Evolutionary conservation across 108 stramenopile species (phyloP).

Genomic region (Skeletonema potamos): DNA sequence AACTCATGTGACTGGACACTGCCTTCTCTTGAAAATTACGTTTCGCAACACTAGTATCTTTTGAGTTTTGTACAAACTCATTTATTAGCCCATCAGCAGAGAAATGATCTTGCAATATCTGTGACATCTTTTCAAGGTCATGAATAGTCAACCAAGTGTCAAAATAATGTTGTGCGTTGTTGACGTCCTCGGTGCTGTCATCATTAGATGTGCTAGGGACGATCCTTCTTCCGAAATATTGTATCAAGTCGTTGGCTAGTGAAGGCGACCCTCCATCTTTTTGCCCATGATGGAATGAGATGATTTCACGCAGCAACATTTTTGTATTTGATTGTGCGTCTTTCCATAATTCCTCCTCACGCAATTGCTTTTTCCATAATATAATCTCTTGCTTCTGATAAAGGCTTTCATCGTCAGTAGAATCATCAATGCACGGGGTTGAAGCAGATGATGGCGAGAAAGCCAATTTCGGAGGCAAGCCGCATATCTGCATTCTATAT

Average conservation of each 20-base stretch:
- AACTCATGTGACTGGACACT: not conserved
- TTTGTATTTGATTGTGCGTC: not conserved
- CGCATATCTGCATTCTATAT: not conserved
- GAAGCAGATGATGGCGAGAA: conserved; percentile 1
- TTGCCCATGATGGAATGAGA: not conserved
- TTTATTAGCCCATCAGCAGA: not conserved
- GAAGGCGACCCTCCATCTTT: not conserved
- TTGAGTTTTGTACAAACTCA: not conserved
- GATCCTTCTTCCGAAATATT: not conserved
- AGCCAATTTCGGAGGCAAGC: conserved; percentile 1
- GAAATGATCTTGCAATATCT: not conserved
- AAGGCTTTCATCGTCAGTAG: not conserved
- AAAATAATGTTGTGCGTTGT: not conserved
- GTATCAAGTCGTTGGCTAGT: not conserved
- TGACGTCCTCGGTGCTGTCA: not conserved
- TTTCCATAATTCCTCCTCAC: not conserved
- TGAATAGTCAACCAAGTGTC: not conserved
- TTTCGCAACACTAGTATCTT: not conserved
- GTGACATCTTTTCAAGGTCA: not conserved
- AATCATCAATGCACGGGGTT: too few species aligned
- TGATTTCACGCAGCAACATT: not conserved
- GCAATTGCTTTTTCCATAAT: not conserved
- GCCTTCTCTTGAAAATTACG: not conserved
- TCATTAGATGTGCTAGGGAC: not conserved
- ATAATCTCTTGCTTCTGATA: not conserved